Base-by-base conservation (phyloP, 352 stramenopile species). In the Pythium myriotylum region DNA sequence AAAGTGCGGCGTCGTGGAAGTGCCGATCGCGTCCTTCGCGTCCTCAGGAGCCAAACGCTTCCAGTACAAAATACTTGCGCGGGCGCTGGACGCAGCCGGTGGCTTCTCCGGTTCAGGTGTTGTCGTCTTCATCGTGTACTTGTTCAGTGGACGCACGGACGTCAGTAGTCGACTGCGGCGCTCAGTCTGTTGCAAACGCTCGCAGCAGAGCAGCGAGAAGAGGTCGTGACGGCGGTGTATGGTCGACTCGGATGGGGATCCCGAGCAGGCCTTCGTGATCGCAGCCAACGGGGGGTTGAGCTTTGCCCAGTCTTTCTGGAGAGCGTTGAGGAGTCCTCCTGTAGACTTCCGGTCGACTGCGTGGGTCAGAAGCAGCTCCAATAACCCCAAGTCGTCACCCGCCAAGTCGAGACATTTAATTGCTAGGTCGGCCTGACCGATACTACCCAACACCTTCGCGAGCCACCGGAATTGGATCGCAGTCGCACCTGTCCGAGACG, bases 31-130 rank as follows among this genome's bases (percentile, higher is more conserved):
- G 55, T 94, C 77, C n/a, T 73, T 79, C n/a, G 62, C 55, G 64
- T 93, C 80, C 27, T 91, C 84, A 1, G 86, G 81, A 24, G 72
- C 68, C 6, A 94, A 64, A 1, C 77, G 79, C 58, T 88, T 89
- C 86, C 84, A 94, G 19, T 69, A 54, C 35, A 89, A 64, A 12
- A 81, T 63, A n/a, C 58, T 65, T 12, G 78, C 76, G 23, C 74
- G 79, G 1, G 52, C 45, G 4, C 41, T 22, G 4, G 20, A 12
- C 1, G 42, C 24, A 1, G 49, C 35, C 22, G 6, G 35, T 1
- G n/a, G 10, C 16, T 52, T 41, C 16, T 71, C 39, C 37, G 47
- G 42, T 17, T 22, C 22, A 4, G 19, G 12, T 26, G 13, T 23
- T 14, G 24, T 40, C 19, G 48, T 29, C 20, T 55, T 59, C 40